These are phyloP conservation scores for Cladosporium oxysporum DNA, from an alignment of 2,329 filamentous ascomycete genomes.

Conservation along the genomic window DNA sequence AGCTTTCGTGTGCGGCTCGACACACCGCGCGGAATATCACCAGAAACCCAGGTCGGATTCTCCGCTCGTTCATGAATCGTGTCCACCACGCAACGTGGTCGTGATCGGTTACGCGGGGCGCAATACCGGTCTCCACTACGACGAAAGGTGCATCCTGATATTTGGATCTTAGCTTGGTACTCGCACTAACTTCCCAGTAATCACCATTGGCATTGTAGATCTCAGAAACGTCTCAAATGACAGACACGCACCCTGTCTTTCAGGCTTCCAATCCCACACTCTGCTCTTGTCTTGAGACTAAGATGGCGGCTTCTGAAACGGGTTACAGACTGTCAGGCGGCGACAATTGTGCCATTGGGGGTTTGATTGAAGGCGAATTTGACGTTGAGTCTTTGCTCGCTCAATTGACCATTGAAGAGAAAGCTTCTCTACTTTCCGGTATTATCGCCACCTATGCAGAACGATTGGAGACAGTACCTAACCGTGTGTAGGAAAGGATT, in stretches of 20 bases:
- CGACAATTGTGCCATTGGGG: neutral
- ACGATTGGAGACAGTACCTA: conserved; percentile 52
- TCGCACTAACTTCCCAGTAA: neutral
- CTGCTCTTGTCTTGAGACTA: conserved; percentile 4
- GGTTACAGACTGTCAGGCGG: neutral
- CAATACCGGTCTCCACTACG: neutral
- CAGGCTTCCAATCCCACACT: neutral
- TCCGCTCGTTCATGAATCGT: neutral
- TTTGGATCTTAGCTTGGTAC: neutral
- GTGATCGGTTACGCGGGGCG: conserved; percentile 1
- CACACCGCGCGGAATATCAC: neutral
- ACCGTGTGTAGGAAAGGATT: conserved; percentile 51
- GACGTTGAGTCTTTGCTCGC: conserved; percentile 36
- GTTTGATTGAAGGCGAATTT: conserved; percentile 25
- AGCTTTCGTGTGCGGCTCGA: neutral
- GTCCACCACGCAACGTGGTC: neutral
- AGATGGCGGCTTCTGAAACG: conserved; percentile 6
- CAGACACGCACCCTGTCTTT: neutral
- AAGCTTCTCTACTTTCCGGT: conserved; percentile 35
- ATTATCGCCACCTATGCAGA: conserved; percentile 66
- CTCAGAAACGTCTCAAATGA: neutral
- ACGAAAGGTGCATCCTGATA: neutral
- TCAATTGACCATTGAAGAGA: conserved; percentile 34
- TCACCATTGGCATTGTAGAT: neutral
- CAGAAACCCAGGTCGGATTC: neutral